Evolutionary conservation across 2,329 filamentous ascomycete genomes (phyloP), one percentile per base, ranked within the genome.

Genomic region (Calonectria pauciramosa): DNA sequence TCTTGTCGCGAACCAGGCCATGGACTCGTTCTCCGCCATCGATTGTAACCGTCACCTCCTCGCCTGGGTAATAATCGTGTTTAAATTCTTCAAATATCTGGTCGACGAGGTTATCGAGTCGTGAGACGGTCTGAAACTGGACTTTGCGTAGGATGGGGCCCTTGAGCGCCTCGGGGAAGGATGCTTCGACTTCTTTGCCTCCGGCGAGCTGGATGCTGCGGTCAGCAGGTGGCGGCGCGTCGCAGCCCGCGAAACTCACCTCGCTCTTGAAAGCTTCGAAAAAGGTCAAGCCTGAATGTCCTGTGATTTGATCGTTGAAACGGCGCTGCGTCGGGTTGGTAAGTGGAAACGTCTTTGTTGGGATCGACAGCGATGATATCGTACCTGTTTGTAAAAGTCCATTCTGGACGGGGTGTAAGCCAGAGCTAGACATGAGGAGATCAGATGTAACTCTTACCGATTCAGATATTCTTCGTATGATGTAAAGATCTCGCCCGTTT

Each of bases 281-380:
- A 85, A 97, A 99, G 4, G 92, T 96, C 78, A 98, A 89, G 68
- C 94, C 94, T 36, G 96, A 97, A 84, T 98, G 96, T 69, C 97
- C 97, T 16, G 96, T 98, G 78, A 99, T 97, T 83, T 98, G 95
- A 85, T 97, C 98, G 75, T 97, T 98, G 85, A 99, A 99, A 70
- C 94, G 93, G 82, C 93, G 95, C 93, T 96, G 80, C 54, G 64
- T 36, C 65, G 80, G 74, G 68, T 68, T 60, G 56, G 74, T 82
- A 69, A 80, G 81, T 52, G 54, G 52, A 60, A 59, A 49, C 54
- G 52, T 67, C 69, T 59, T 59, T 11, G 65, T 34, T n/a, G 16
- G 9, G 73, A 69, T 23, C 56, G 63, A 68, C 64, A 59, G 34
- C 68, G 70, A 74, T 34, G 36, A 30, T 30, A 67, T 82, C 90